These are phyloP conservation scores for Botrytis byssoidea DNA, from an alignment of 2,329 filamentous ascomycete species.

Conservation along the genomic window DNA sequence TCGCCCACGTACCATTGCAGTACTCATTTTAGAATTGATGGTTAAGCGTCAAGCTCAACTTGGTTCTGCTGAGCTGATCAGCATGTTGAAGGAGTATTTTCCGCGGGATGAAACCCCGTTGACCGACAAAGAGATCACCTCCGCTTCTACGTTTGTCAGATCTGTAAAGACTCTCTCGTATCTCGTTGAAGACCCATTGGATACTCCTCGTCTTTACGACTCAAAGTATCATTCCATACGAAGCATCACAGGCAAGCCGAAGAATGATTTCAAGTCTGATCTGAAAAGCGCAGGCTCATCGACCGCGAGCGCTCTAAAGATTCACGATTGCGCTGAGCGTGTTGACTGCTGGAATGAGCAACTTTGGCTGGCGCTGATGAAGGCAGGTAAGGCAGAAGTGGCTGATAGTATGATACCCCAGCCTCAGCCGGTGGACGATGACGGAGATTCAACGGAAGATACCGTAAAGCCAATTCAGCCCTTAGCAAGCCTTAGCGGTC, in stretches of 20 bases:
- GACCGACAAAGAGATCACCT: not conserved
- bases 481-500: too few species aligned
- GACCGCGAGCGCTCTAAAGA: not conserved
- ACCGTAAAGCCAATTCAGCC: too few species aligned
- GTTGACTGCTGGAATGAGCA: constrained; percentile 6
- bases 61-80: too few species aligned
- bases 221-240: not conserved
- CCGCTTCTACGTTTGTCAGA: not conserved
- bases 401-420: too few species aligned
- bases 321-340: not conserved
- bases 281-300: not conserved
- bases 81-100: not conserved
- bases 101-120: not conserved
- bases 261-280: not conserved
- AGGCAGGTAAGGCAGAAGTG: not conserved
- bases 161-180: not conserved
- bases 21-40: too few species aligned
- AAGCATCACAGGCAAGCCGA: not conserved
- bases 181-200: not conserved
- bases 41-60: too few species aligned
- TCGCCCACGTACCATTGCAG: not conserved
- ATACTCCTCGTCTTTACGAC: not conserved
- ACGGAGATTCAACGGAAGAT: too few species aligned
- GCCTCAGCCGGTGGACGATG: too few species aligned
- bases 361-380: not conserved